Evolutionary conservation across 345 rosid species (phyloP).

Genomic region (Toxicodendron radicans): DNA sequence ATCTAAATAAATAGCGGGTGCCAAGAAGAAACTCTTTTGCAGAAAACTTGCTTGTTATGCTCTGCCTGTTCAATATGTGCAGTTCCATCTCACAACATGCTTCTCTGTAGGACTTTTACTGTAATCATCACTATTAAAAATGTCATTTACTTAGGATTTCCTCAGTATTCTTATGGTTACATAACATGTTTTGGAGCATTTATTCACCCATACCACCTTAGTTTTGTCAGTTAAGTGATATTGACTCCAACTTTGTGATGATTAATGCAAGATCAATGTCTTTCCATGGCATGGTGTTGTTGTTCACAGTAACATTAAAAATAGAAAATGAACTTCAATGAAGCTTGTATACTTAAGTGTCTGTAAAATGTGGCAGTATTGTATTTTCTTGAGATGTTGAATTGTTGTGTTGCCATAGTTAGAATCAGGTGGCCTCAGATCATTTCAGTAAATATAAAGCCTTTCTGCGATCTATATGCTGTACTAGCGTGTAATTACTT

Average conservation of each 20-base stretch:
- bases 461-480: background rate
- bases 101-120: background rate
- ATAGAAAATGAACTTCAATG: too few relatives aligned
- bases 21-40: too few relatives aligned
- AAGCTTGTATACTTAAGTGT: too few relatives aligned
- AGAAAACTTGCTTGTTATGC: too few relatives aligned
- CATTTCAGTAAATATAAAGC: background rate
- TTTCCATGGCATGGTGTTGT: background rate
- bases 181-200: background rate
- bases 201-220: background rate
- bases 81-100: too few relatives aligned
- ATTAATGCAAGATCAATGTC: background rate
- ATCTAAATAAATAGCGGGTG: too few relatives aligned
- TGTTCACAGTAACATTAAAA: too few relatives aligned
- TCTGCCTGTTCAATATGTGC: too few relatives aligned
- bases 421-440: background rate
- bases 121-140: background rate
- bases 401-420: background rate
- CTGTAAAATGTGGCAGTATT: background rate
- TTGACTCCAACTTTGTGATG: background rate
- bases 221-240: background rate
- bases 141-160: background rate
- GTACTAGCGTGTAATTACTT: background rate
- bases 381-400: background rate
- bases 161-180: background rate